Conservation (phyloP, 129 eudicot genomes). For the Helichrysum umbraculigerum region DNA sequence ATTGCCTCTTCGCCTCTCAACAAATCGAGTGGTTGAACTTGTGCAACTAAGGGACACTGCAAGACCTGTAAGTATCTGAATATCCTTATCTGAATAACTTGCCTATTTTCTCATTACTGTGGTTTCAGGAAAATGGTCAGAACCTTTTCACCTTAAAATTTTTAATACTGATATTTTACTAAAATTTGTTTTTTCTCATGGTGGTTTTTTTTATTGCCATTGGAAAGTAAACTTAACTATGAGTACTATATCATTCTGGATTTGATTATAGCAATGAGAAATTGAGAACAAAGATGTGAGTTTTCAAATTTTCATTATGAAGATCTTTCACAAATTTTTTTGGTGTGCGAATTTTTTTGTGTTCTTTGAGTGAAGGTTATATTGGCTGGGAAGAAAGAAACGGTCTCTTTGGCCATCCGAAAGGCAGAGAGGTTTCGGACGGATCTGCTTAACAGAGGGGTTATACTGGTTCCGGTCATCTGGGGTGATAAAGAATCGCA, state of each 20-base stretch:
- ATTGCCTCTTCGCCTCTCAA: conserved; percentile 92
- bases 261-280: not conserved
- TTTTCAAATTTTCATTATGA: not conserved
- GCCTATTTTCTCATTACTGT: not conserved
- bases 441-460: conserved; percentile 89
- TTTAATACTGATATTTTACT: not conserved
- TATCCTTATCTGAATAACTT: not conserved
- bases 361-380: conserved; percentile 55
- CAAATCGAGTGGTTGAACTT: conserved; percentile 94
- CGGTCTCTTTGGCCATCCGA: conserved; percentile 64
- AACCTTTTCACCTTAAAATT: no score
- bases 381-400: conserved; percentile 94
- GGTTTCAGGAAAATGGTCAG: no score
- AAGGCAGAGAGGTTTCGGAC: conserved; percentile 86
- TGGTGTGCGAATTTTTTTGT: not conserved
- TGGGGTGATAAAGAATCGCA: conserved; percentile 68
- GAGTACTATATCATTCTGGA: not conserved
- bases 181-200: not conserved
- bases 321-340: not conserved
- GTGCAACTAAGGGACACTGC: conserved; percentile 90
- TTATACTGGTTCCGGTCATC: conserved; percentile 78
- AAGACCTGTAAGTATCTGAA: conserved; percentile 79
- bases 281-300: not conserved
- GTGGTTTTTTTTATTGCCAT: no score
- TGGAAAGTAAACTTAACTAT: not conserved